Conservation (phyloP, 805 yeast species). For the Kuraishia hungarica region DNA sequence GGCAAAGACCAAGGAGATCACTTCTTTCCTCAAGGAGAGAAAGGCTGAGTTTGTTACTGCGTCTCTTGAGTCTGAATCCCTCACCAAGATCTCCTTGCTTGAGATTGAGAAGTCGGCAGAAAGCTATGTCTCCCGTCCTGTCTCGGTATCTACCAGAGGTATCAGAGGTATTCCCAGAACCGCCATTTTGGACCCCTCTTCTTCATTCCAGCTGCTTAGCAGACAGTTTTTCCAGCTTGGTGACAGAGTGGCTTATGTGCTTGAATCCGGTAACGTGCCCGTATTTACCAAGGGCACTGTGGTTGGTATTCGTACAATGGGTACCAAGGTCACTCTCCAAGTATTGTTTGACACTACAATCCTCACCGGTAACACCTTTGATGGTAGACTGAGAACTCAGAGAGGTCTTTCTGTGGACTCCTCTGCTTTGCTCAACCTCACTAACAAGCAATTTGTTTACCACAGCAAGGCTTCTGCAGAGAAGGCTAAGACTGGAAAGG, state of each 20-base stretch:
- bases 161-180: conserved; percentile 77
- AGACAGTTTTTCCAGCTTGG: conserved; percentile 78
- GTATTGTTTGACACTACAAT: conserved; percentile 80
- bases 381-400: conserved; percentile 65
- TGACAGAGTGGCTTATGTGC: conserved; percentile 80
- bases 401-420: conserved; percentile 84
- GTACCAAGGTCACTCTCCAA: conserved; percentile 57
- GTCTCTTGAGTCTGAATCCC: conserved; percentile 68
- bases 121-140: conserved; percentile 34
- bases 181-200: conserved; percentile 71
- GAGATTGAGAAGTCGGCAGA: conserved; percentile 59
- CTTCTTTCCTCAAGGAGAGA: conserved; percentile 38
- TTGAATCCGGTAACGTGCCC: conserved; percentile 85
- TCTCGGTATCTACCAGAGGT: conserved; percentile 40
- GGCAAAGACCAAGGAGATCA: conserved; percentile 24
- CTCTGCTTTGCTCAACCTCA: conserved; percentile 69
- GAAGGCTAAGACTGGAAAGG: conserved; percentile 16
- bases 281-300: conserved; percentile 86
- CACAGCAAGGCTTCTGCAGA: conserved; percentile 58
- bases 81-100: conserved; percentile 56
- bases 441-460: conserved; percentile 66
- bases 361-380: conserved; percentile 74
- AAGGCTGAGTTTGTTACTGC: conserved; percentile 47
- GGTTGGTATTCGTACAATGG: conserved; percentile 50
- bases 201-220: conserved; percentile 62